Evolutionary conservation across 2,329 filamentous ascomycete species (phyloP).

Genomic region (Alternaria sp.): DNA sequence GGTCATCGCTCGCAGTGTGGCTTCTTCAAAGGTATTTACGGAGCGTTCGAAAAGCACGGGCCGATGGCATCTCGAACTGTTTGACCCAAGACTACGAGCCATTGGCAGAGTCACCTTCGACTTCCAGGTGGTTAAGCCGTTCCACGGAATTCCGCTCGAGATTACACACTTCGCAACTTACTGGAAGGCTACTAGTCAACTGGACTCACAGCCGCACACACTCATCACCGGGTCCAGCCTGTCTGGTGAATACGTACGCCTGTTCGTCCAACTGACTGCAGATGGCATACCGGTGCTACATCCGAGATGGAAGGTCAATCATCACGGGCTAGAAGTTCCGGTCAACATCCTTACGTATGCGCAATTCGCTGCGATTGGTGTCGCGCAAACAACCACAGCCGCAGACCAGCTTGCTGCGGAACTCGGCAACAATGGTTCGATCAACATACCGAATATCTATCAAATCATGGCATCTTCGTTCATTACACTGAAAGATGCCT

Average conservation of each 20-base stretch:
- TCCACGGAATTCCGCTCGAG: constrained; percentile 87
- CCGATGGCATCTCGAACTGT: constrained; percentile 83
- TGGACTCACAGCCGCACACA: constrained; percentile 82
- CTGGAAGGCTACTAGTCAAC: constrained; percentile 96
- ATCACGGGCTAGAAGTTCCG: constrained; percentile 79
- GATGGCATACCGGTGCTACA: constrained; percentile 88
- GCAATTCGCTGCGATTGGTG: constrained; percentile 66
- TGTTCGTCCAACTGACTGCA: constrained; percentile 90
- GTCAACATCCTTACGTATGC: constrained; percentile 78
- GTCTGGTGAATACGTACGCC: constrained; percentile 90
- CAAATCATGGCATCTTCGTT: constrained; percentile 76
- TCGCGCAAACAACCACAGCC: constrained; percentile 35
- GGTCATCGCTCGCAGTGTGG: constrained; percentile 94
- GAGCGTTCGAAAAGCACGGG: constrained; percentile 76
- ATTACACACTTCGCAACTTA: constrained; percentile 99
- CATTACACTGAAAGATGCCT: constrained; percentile 77
- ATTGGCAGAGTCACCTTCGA: constrained; percentile 95
- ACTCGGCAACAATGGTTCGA: constrained; percentile 31
- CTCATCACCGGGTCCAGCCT: constrained; percentile 94
- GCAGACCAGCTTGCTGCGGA: constrained; percentile 29
- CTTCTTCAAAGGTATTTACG: constrained; percentile 84
- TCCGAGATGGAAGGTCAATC: constrained; percentile 80
- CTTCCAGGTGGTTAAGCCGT: constrained; percentile 96
- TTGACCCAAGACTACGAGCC: constrained; percentile 86
- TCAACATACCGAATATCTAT: constrained; percentile 66